These are phyloP conservation scores for Gymnopilus dilepis DNA, from an alignment of 768 basidiomycete species.

Conservation along the genomic window DNA sequence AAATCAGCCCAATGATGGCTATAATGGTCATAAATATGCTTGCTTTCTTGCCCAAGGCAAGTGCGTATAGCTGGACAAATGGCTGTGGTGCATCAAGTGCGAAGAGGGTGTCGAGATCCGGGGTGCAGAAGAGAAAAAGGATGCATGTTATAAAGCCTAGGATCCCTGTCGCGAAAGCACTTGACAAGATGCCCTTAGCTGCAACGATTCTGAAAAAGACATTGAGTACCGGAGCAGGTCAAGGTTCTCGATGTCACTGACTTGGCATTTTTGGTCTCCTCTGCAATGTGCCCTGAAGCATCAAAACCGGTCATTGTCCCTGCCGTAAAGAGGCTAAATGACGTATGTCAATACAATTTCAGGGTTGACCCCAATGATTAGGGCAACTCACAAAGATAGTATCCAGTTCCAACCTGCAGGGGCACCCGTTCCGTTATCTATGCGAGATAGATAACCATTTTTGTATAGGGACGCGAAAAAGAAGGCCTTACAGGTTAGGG, in stretches of 20 bases:
- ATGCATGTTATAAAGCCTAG: constrained; percentile 82
- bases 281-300: constrained; percentile 85
- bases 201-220: constrained; percentile 63
- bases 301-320: constrained; percentile 93
- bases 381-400: constrained; percentile 67
- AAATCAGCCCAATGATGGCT: constrained; percentile 82
- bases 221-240: not conserved
- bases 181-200: constrained; percentile 80
- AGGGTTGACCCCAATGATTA: not conserved
- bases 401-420: constrained; percentile 92
- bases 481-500: constrained; percentile 65
- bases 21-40: constrained; percentile 89
- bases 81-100: constrained; percentile 85
- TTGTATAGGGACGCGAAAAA: not conserved
- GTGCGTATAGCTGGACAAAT: constrained; percentile 85
- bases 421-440: constrained; percentile 90
- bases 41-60: constrained; percentile 80
- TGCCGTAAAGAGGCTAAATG: constrained; percentile 76
- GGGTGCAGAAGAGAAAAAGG: constrained; percentile 85
- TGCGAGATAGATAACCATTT: not conserved
- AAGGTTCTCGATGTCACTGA: constrained; percentile 24
- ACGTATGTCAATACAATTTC: not conserved
- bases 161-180: constrained; percentile 77
- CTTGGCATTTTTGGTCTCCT: constrained; percentile 87
- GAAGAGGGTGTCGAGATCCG: constrained; percentile 78